Percentiles rank a stretch among this genome's conserved stretches.
Evolutionary conservation across 1,284 basidiomycete genomes (phyloP).

Genomic region (Thecaphora thlaspeos): DNA sequence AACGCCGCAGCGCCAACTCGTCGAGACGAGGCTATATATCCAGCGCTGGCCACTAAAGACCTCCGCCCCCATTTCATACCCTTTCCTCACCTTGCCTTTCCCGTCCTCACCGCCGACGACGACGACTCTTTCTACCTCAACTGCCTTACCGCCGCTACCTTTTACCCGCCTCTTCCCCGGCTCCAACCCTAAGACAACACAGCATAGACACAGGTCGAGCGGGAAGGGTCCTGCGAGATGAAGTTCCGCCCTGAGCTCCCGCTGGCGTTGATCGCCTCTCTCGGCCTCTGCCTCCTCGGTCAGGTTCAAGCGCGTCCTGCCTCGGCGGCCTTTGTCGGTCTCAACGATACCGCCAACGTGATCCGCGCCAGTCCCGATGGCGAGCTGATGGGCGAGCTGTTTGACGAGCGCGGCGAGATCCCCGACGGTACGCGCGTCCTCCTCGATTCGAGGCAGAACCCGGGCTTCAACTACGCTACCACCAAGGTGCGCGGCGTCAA

Average conservation of each 20-base stretch:
- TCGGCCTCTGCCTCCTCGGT: slow-evolving; percentile 3
- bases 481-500: slow-evolving; percentile 48
- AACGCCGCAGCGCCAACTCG: no score
- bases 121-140: no score
- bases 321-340: slow-evolving; percentile 7
- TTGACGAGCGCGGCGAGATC: slow-evolving; percentile 24
- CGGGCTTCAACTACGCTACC: slow-evolving; percentile 27
- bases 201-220: no score
- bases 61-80: no score
- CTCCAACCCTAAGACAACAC: no score
- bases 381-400: slow-evolving; percentile 21
- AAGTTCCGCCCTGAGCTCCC: slow-evolving; percentile 1
- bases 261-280: slow-evolving; percentile 9
- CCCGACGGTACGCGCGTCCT: slow-evolving; percentile 25
- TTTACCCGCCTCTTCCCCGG: no score
- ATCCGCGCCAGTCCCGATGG: slow-evolving; percentile 19
- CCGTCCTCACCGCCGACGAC: no score
- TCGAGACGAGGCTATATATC: no score
- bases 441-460: slow-evolving; percentile 24
- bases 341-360: slow-evolving; percentile 18
- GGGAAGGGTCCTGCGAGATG: no score
- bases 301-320: background rate
- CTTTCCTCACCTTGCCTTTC: no score
- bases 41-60: no score
- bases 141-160: no score